Evolutionary conservation across 306 rosid species (phyloP).

Genomic region (Comarum palustre): DNA sequence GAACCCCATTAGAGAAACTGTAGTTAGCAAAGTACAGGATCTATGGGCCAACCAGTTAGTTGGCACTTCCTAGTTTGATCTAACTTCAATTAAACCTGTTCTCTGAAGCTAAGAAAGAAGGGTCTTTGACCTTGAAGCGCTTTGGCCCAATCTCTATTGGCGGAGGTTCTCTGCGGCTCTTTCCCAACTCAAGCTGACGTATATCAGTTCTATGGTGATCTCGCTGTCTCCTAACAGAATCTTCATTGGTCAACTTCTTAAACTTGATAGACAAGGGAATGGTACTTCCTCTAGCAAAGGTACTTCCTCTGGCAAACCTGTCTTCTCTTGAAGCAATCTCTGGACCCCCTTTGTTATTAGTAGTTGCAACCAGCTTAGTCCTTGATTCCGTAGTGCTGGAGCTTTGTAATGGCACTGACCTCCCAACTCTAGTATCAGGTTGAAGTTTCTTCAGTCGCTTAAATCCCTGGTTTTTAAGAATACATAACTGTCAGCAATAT

Average conservation of each 20-base stretch:
- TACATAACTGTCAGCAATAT: slow-evolving; percentile 10
- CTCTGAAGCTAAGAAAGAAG: slow-evolving; percentile 56
- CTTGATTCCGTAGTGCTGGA: slow-evolving; percentile 51
- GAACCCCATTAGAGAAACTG: slow-evolving; percentile 63
- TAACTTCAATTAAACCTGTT: slow-evolving; percentile 60
- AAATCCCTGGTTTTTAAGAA: slow-evolving; percentile 49
- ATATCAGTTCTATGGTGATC: slow-evolving; percentile 61
- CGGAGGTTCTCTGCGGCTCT: slow-evolving; percentile 43
- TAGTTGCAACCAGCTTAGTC: slow-evolving; percentile 31
- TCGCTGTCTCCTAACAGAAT: slow-evolving; percentile 43
- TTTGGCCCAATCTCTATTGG: slow-evolving; percentile 58
- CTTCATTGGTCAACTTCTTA: slow-evolving; percentile 58
- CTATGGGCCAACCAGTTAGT: slow-evolving; percentile 33
- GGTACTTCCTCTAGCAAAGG: slow-evolving; percentile 30
- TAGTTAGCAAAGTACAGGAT: slow-evolving; percentile 68
- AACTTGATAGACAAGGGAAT: slow-evolving; percentile 61
- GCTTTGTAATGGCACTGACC: slow-evolving; percentile 30
- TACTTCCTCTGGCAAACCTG: slow-evolving; percentile 50
- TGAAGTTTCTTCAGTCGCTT: slow-evolving; percentile 71
- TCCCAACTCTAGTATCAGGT: slow-evolving; percentile 49
- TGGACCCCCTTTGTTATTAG: slow-evolving; percentile 37
- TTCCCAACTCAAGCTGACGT: slow-evolving; percentile 38
- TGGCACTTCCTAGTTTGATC: slow-evolving; percentile 42
- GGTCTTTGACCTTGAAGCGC: slow-evolving; percentile 78
- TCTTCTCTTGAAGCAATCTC: slow-evolving; percentile 41